Percentiles rank a stretch among this genome's conserved stretches.
These are phyloP conservation scores for Cyclocybe cylindracea DNA, from an alignment of 768 basidiomycete species.

Conservation along the genomic window DNA sequence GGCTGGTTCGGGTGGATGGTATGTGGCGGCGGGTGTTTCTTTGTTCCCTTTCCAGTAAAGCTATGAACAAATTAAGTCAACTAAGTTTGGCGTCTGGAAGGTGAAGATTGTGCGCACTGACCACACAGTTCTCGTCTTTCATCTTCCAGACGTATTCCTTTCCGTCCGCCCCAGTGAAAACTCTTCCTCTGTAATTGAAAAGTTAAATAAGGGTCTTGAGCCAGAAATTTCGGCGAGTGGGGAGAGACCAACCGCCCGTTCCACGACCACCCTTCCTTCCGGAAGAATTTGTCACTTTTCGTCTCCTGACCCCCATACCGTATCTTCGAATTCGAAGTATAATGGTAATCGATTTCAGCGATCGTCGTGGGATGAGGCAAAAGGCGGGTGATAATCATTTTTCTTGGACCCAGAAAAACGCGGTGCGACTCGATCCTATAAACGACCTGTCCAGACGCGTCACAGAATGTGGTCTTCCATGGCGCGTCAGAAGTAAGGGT, in stretches of 20 bases:
- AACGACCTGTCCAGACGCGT: too few relatives aligned
- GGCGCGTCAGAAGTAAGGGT: too few relatives aligned
- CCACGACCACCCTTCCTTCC: slow-evolving; percentile 10
- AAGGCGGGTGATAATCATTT: too few relatives aligned
- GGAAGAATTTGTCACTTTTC: slow-evolving; percentile 11
- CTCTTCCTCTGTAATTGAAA: slow-evolving; percentile 9
- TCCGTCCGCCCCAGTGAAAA: slow-evolving; percentile 32
- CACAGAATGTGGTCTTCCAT: too few relatives aligned
- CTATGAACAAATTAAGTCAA: neutral
- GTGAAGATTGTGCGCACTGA: neutral
- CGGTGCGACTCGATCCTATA: too few relatives aligned
- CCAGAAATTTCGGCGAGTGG: too few relatives aligned
- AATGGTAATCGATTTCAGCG: slow-evolving; percentile 17
- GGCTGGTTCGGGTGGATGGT: neutral
- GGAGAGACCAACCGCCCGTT: too few relatives aligned
- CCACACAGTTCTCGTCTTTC: neutral
- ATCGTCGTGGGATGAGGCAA: too few relatives aligned
- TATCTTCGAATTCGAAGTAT: slow-evolving; percentile 4
- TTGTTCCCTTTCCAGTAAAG: neutral
- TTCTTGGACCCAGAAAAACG: too few relatives aligned
- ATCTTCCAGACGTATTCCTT: slow-evolving; percentile 12
- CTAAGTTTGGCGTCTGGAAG: neutral
- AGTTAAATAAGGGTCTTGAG: too few relatives aligned
- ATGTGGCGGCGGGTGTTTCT: slow-evolving; percentile 2
- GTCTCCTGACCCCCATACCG: slow-evolving; percentile 2